A percentile compares a stretch with the other conserved stretches of the same genome.
These are phyloP conservation scores for Zanthoxylum bungeanum DNA, from an alignment of 345 rosid genomes.

Conservation along the genomic window DNA sequence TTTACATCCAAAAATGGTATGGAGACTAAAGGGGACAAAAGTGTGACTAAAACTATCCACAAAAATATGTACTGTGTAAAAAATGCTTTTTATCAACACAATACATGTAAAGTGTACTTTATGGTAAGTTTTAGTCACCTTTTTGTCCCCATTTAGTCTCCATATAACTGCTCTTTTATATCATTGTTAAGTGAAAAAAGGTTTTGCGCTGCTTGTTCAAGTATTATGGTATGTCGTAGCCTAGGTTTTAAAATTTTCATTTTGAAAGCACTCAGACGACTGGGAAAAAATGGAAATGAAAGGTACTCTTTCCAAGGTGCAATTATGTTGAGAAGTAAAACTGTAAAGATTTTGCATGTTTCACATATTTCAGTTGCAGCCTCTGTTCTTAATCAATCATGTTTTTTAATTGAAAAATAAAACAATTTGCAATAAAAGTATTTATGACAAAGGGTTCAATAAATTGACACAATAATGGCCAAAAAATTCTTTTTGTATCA, in stretches of 20 bases:
- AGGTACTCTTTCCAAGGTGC: neutral
- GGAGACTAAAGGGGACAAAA: no score
- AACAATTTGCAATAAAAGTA: neutral
- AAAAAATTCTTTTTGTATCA: neutral
- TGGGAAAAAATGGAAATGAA: neutral
- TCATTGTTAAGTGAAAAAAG: neutral
- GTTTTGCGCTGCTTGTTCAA: neutral
- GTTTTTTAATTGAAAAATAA: neutral
- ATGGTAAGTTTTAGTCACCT: no score
- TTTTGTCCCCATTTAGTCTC: no score
- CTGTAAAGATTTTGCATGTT: neutral
- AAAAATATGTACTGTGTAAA: no score
- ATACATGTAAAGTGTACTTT: no score
- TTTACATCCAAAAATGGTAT: no score
- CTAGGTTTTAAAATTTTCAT: neutral
- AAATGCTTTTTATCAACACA: no score
- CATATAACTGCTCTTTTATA: no score
- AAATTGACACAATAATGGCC: no score
- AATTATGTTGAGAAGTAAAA: neutral
- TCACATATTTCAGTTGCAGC: slow-evolving; percentile 1
- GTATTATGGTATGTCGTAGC: neutral
- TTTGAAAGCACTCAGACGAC: neutral
- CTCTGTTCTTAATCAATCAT: neutral
- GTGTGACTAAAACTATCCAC: no score
- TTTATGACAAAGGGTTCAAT: no score